phyloP scores from a whole-genome alignment of 2,329 filamentous ascomycete species.

The Epichloe typhina region DNA sequence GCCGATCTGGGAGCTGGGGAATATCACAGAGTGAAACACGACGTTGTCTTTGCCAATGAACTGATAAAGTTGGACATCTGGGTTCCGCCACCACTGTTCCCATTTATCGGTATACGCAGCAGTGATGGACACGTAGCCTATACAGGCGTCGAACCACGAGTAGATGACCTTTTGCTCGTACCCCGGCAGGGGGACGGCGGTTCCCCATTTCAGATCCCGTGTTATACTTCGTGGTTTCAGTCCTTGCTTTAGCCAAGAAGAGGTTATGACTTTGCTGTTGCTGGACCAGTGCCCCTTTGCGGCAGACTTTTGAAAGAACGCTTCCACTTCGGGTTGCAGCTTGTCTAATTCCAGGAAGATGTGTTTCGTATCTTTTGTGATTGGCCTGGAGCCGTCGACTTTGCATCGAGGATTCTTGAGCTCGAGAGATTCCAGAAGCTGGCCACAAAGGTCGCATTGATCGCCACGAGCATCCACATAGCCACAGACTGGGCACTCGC shows the following conservation, averaged over 20 bases:
- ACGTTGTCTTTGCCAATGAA: slow-evolving; percentile 64
- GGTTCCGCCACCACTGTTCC: slow-evolving; percentile 79
- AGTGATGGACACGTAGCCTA: slow-evolving; percentile 78
- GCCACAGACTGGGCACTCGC: slow-evolving; percentile 53
- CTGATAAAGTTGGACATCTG: slow-evolving; percentile 70
- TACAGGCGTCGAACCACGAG: slow-evolving; percentile 73
- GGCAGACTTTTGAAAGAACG: slow-evolving; percentile 57
- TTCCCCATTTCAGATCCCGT: slow-evolving; percentile 71
- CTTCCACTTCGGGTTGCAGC: slow-evolving; percentile 56
- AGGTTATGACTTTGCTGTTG: slow-evolving; percentile 58
- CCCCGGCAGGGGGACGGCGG: slow-evolving; percentile 30
- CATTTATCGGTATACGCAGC: slow-evolving; percentile 67
- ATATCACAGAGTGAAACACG: slow-evolving; percentile 72
- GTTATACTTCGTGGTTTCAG: slow-evolving; percentile 72
- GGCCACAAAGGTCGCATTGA: slow-evolving; percentile 56
- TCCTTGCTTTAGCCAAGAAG: slow-evolving; percentile 62
- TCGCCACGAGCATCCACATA: slow-evolving; percentile 53
- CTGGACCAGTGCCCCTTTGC: slow-evolving; percentile 57
- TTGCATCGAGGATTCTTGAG: slow-evolving; percentile 73
- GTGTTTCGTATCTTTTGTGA: slow-evolving; percentile 66
- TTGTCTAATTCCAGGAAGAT: slow-evolving; percentile 68
- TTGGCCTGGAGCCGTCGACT: slow-evolving; percentile 63
- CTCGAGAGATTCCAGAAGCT: slow-evolving; percentile 51
- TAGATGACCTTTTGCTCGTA: slow-evolving; percentile 56
- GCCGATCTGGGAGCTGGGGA: slow-evolving; percentile 65